Conservation (phyloP, 805 yeast species). For the Torulaspora franciscae region DNA sequence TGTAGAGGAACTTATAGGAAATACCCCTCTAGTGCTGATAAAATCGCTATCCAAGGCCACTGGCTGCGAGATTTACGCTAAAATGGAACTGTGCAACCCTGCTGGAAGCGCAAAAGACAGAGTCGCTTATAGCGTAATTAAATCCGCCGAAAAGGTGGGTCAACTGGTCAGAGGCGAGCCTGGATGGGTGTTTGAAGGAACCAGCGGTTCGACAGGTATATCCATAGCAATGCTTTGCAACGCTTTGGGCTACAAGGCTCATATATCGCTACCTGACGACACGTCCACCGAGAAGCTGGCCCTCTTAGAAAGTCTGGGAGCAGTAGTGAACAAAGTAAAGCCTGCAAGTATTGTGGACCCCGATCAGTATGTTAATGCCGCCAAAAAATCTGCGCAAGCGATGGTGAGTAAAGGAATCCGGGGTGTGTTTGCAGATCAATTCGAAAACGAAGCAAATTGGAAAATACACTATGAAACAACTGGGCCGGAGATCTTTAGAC, state of each 20-base stretch:
- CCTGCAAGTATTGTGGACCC: slow-evolving; percentile 97
- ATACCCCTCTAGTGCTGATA: slow-evolving; percentile 78
- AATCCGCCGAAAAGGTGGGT: slow-evolving; percentile 59
- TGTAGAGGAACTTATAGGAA: slow-evolving; percentile 76
- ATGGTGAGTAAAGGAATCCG: slow-evolving; percentile 35
- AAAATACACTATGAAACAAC: slow-evolving; percentile 72
- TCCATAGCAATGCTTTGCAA: slow-evolving; percentile 87
- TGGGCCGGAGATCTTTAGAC: slow-evolving; percentile 88
- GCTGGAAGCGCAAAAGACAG: slow-evolving; percentile 96
- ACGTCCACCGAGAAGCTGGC: slow-evolving; percentile 80
- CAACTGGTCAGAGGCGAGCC: slow-evolving; percentile 56
- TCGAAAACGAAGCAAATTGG: slow-evolving; percentile 93
- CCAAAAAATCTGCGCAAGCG: slow-evolving; percentile 58
- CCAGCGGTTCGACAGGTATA: slow-evolving; percentile 95
- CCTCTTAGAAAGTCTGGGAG: slow-evolving; percentile 70
- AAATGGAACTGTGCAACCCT: slow-evolving; percentile 79
- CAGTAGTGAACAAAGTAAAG: slow-evolving; percentile 74
- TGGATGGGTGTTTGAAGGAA: slow-evolving; percentile 76
- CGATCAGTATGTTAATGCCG: slow-evolving; percentile 85
- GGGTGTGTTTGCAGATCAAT: slow-evolving; percentile 92
- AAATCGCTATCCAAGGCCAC: slow-evolving; percentile 65
- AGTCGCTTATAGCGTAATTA: slow-evolving; percentile 80
- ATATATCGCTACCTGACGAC: slow-evolving; percentile 92
- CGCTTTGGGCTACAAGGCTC: slow-evolving; percentile 83
- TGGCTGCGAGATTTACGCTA: slow-evolving; percentile 81